Evolutionary conservation across 2,329 filamentous ascomycete species (phyloP).

Genomic region (Aspergillus ochraceus): DNA sequence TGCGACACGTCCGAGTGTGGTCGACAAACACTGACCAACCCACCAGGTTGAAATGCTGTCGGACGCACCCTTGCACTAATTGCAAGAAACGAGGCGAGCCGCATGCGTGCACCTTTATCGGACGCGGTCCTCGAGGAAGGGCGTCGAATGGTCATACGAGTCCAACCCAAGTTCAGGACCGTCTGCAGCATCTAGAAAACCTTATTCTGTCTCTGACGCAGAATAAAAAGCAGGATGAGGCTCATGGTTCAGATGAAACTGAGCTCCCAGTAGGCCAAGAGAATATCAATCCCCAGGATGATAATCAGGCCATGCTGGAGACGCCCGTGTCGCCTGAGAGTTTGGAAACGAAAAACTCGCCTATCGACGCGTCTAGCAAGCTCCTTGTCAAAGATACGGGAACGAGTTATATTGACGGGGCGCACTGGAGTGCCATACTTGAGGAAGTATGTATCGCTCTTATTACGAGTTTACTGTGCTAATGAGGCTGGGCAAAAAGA

Average conservation of each 20-base stretch:
- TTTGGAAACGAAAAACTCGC: slow-evolving; percentile 13
- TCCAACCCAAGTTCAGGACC: slow-evolving; percentile 34
- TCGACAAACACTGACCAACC: neutral
- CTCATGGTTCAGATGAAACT: neutral
- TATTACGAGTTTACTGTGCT: neutral
- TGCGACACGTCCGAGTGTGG: neutral
- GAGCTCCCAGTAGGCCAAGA: neutral
- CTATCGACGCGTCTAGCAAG: slow-evolving; percentile 28
- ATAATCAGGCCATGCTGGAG: neutral
- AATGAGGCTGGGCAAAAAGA: slow-evolving; percentile 19
- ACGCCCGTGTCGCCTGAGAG: slow-evolving; percentile 17
- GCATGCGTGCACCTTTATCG: slow-evolving; percentile 34
- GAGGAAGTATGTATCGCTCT: slow-evolving; percentile 31
- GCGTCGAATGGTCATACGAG: slow-evolving; percentile 25
- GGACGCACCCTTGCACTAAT: slow-evolving; percentile 36
- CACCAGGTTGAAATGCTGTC: slow-evolving; percentile 36
- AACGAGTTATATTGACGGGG: slow-evolving; percentile 37
- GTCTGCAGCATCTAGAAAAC: slow-evolving; percentile 39
- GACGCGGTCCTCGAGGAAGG: slow-evolving; percentile 34
- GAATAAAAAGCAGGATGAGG: slow-evolving; percentile 22
- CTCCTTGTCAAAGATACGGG: slow-evolving; percentile 31
- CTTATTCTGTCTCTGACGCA: slow-evolving; percentile 37
- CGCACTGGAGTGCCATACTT: slow-evolving; percentile 39
- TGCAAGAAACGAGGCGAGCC: slow-evolving; percentile 35
- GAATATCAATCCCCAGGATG: neutral